These are phyloP conservation scores for Erodium trifolium DNA, from an alignment of 441 rosid species.

Conservation along the genomic window DNA sequence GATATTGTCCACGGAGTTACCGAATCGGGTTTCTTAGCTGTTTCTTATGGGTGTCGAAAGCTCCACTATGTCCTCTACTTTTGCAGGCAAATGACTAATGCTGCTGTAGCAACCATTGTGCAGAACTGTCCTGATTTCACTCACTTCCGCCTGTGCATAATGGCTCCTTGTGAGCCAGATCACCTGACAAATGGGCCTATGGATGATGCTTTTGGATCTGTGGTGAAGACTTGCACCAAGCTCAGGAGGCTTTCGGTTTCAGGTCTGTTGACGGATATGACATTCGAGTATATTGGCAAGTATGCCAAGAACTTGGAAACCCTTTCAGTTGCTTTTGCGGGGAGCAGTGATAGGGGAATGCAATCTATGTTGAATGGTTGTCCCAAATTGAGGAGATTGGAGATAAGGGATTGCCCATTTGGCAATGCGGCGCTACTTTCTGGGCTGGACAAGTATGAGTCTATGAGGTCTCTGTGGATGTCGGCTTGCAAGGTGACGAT, in stretches of 20 bases:
- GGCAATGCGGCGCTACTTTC: conserved; percentile 53
- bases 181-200: conserved; percentile 46
- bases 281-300: conserved; percentile 50
- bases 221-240: conserved; percentile 55
- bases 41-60: conserved; percentile 49
- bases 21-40: conserved; percentile 54
- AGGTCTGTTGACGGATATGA: conserved; percentile 53
- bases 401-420: conserved; percentile 67
- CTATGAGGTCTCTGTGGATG: conserved; percentile 75
- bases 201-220: conserved; percentile 70
- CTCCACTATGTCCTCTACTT: conserved; percentile 63
- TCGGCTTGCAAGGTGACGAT: conserved; percentile 59
- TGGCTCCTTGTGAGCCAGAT: conserved; percentile 59
- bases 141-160: conserved; percentile 66
- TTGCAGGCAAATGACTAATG: conserved; percentile 64
- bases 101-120: conserved; percentile 51
- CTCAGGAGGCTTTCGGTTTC: conserved; percentile 62
- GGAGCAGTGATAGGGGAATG: conserved; percentile 55
- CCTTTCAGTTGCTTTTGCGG: conserved; percentile 69
- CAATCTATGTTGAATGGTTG: conserved; percentile 51
- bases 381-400: conserved; percentile 55
- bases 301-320: conserved; percentile 62
- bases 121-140: conserved; percentile 62
- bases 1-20: conserved; percentile 47
- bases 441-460: conserved; percentile 54